A percentile compares a stretch with the other conserved stretches of the same genome.
These are phyloP conservation scores for Cicer bijugum DNA, from an alignment of 306 rosid species.

Conservation along the genomic window DNA sequence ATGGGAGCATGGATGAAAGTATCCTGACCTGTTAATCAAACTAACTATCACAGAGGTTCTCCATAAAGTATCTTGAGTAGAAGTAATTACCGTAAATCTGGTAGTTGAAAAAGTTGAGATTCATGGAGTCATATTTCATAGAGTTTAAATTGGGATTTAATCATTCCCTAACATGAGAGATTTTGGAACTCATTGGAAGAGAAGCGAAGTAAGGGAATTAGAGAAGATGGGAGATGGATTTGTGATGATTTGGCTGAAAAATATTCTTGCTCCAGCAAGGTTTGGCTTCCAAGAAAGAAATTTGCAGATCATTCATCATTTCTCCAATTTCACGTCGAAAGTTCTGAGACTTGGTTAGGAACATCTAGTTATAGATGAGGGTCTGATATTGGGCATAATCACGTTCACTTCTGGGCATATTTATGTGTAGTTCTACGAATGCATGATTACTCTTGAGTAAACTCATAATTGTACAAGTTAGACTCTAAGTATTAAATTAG, in stretches of 20 bases:
- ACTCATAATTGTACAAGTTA: not conserved
- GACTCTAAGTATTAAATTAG: not conserved
- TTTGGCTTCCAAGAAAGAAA: slow-evolving; percentile 6
- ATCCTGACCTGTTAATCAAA: slow-evolving; percentile 15
- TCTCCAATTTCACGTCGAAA: slow-evolving; percentile 9
- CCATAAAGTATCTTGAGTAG: slow-evolving; percentile 3
- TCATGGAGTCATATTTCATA: slow-evolving; percentile 1
- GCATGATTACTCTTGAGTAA: not conserved
- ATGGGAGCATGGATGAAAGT: slow-evolving; percentile 29
- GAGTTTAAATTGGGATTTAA: not conserved
- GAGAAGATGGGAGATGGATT: not conserved
- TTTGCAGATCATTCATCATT: slow-evolving; percentile 3
- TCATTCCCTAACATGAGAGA: not conserved
- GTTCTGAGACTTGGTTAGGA: not conserved
- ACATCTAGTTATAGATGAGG: not conserved
- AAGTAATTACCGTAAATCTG: slow-evolving; percentile 3
- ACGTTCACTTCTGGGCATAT: not conserved
- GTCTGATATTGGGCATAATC: not conserved
- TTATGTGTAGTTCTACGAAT: not conserved
- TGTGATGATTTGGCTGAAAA: slow-evolving; percentile 7
- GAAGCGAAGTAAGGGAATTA: not conserved
- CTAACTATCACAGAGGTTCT: slow-evolving; percentile 21
- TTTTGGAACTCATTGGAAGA: not conserved
- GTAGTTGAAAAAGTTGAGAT: slow-evolving; percentile 3
- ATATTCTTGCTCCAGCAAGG: not conserved